These are phyloP conservation scores for Tylopilus sp. DNA, from an alignment of 1,284 basidiomycete species.

Conservation along the genomic window DNA sequence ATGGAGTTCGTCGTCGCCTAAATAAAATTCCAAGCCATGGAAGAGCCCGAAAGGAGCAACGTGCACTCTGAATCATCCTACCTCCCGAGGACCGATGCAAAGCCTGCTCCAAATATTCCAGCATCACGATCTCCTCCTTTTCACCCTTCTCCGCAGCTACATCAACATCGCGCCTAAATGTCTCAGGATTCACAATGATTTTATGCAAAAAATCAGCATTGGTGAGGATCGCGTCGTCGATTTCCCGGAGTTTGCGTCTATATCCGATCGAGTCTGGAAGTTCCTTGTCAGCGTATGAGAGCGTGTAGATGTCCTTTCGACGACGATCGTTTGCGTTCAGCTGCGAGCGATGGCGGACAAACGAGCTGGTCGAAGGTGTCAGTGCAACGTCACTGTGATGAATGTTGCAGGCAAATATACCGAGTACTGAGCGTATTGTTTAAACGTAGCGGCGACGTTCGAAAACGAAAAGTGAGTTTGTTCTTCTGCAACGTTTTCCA, in stretches of 20 bases:
- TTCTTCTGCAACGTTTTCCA: constrained; percentile 44
- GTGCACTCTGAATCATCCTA: constrained; percentile 3
- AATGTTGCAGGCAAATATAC: constrained; percentile 32
- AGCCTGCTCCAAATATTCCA: neutral
- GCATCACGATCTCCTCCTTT: neutral
- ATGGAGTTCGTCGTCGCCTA: constrained; percentile 31
- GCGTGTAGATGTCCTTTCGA: constrained; percentile 62
- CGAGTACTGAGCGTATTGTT: constrained; percentile 58
- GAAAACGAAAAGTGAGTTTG: constrained; percentile 59
- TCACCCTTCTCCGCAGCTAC: constrained; percentile 24
- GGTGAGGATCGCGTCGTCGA: constrained; percentile 63
- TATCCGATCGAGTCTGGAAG: constrained; percentile 54
- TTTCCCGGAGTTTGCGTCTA: constrained; percentile 60
- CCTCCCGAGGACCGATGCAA: constrained; percentile 3
- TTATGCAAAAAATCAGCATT: constrained; percentile 65
- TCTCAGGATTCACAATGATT: constrained; percentile 67
- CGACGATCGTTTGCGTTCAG: constrained; percentile 71
- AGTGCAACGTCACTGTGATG: neutral
- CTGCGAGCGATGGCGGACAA: no score
- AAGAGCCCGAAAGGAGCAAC: neutral
- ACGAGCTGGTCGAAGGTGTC: no score
- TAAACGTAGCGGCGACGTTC: constrained; percentile 64
- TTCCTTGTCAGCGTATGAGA: constrained; percentile 57
- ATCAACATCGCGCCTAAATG: constrained; percentile 58
- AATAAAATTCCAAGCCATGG: neutral